Base-by-base conservation (phyloP, 2,329 filamentous ascomycete species). In the Ceratocystiopsis sp. region DNA sequence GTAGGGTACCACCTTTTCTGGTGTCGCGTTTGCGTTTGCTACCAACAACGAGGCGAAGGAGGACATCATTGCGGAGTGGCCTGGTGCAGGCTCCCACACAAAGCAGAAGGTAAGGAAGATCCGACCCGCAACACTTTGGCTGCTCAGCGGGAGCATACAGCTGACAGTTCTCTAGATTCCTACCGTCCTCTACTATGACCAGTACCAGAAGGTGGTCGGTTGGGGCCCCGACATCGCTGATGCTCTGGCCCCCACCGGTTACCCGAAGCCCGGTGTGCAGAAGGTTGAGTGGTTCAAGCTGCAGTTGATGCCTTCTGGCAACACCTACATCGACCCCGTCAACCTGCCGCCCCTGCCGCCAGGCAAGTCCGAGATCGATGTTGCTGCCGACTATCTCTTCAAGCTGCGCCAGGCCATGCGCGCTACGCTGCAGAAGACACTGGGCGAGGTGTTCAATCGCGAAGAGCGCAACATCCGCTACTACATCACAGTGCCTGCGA, bases 211-310 rank as follows among this genome's bases (percentile, higher is more conserved):
- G 63, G 91, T 98, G 40, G 91, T 96, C n/a, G 91, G 91, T 54
- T 98, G 91, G 91, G 91, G 91, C 49, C 87, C 89, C 45, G 91
- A 98, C 68, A 96, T 96, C 55, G 85, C 91, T 48, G 89, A 96
- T 64, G 91, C 91, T 50, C 74, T 96, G 51, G 89, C 91, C 42
- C 91, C 91, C 29, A 96, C 91, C 36, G 91, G 91, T 49, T 96
- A 96, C 61, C 91, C 91, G 53, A 96, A 96, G 68, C 84, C 84
- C 33, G 89, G 89, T 50, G 89, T 98, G 53, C 91, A 96, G 63
- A 96, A 96, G 67, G 89, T 96, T 19, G 91, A 96, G 66, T 98
- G 91, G 91, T 96, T 98, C 74, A 96, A 96, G 70, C 74, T 98
- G 52, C 91, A 98, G 66, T 77, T 98, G 45, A 96, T 96, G 91